A percentile compares a stretch with the other conserved stretches of the same genome.
Conservation (phyloP, 2,329 filamentous ascomycete genomes). For the Alternaria metachromatica region DNA sequence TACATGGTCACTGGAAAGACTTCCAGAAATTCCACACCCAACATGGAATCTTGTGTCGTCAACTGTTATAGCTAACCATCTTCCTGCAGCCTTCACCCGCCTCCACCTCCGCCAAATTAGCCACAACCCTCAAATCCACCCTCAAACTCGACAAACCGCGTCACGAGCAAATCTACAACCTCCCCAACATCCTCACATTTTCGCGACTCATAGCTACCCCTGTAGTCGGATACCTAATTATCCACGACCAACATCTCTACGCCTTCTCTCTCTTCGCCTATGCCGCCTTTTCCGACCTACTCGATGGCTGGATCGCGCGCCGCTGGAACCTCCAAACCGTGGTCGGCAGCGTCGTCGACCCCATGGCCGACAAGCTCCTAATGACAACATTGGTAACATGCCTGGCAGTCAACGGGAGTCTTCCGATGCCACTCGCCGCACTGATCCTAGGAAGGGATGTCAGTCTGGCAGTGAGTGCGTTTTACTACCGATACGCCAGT, state of each 20-base stretch:
- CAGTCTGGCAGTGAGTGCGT: conserved; percentile 80
- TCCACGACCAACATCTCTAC: conserved; percentile 79
- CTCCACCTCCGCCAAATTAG: conserved; percentile 28
- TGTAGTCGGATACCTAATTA: conserved; percentile 83
- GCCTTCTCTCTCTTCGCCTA: conserved; percentile 90
- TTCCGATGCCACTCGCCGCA: conserved; percentile 86
- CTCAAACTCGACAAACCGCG: conserved; percentile 43
- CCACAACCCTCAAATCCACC: conserved; percentile 38
- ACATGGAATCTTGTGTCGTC: neutral
- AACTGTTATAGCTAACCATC: conserved; percentile 3
- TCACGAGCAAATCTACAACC: conserved; percentile 89
- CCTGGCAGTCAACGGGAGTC: conserved; percentile 78
- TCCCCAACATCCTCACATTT: conserved; percentile 93
- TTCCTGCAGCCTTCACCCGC: conserved; percentile 2
- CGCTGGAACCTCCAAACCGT: conserved; percentile 89
- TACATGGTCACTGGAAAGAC: neutral
- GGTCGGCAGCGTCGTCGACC: conserved; percentile 85
- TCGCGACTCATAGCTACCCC: conserved; percentile 84
- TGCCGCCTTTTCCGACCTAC: conserved; percentile 86
- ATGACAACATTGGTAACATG: conserved; percentile 94
- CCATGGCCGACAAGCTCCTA: conserved; percentile 94
- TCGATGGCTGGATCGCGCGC: conserved; percentile 94
- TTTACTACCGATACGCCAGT: conserved; percentile 96
- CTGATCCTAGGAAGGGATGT: conserved; percentile 90
- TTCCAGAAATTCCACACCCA: neutral